Conservation (phyloP, 1,139 yeast genomes). For the Tardiomyces depauwii region DNA sequence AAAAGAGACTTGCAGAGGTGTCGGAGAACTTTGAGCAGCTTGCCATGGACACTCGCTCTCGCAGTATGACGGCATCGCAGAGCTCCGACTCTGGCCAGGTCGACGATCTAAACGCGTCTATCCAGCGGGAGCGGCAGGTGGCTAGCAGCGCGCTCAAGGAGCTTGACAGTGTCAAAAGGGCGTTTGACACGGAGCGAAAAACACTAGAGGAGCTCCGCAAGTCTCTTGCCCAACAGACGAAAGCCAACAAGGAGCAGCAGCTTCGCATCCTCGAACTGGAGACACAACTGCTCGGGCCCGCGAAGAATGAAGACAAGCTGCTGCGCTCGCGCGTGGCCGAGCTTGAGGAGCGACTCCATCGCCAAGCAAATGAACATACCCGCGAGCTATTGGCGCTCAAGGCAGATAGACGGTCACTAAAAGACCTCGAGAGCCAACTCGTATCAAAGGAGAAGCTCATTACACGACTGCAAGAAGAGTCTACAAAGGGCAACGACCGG, state of each 20-base stretch:
- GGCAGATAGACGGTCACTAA: constrained; percentile 18
- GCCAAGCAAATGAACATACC: constrained; percentile 24
- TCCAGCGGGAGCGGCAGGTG: constrained; percentile 10
- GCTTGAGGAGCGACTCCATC: constrained; percentile 21
- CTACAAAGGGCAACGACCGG: constrained; percentile 24
- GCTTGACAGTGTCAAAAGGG: constrained; percentile 4
- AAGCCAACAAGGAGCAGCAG: constrained; percentile 22
- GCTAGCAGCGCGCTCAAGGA: constrained; percentile 6
- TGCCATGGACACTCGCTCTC: not conserved
- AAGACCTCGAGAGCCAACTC: constrained; percentile 14
- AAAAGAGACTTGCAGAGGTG: constrained; percentile 22
- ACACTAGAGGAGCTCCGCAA: constrained; percentile 17
- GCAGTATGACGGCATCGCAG: not conserved
- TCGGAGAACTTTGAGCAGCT: constrained; percentile 5
- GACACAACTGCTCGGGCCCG: constrained; percentile 18
- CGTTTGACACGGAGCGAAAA: constrained; percentile 18
- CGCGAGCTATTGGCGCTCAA: constrained; percentile 15
- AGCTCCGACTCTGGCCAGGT: constrained; percentile 5
- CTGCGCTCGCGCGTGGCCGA: constrained; percentile 21
- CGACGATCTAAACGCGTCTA: constrained; percentile 9
- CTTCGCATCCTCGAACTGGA: constrained; percentile 23
- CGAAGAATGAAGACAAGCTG: constrained; percentile 13
- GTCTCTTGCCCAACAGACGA: constrained; percentile 16
- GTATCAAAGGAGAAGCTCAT: not conserved
- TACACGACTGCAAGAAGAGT: constrained; percentile 19